These are phyloP conservation scores for Scheffersomyces parashehatae DNA, from an alignment of 1,139 yeast genomes.

Conservation along the genomic window DNA sequence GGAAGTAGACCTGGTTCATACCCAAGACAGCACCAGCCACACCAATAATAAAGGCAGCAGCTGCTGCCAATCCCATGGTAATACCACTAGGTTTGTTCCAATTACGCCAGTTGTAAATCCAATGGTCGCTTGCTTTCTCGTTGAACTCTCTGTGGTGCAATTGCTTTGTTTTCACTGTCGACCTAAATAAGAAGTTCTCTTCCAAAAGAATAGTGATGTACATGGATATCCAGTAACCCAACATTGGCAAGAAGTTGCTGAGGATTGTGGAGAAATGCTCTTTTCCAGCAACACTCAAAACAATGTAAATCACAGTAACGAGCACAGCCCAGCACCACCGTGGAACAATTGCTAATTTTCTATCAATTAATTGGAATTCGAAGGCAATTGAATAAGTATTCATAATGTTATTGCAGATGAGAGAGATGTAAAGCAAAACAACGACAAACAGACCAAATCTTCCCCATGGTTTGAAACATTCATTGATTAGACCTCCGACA, in stretches of 20 bases:
- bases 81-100: conserved; percentile 18
- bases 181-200: conserved; percentile 24
- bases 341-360: conserved; percentile 20
- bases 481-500: conserved; percentile 25
- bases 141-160: conserved; percentile 18
- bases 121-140: conserved; percentile 1
- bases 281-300: conserved; percentile 23
- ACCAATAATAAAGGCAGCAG: conserved; percentile 24
- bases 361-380: conserved; percentile 24
- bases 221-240: conserved; percentile 31
- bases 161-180: conserved; percentile 3
- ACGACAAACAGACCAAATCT: conserved; percentile 32
- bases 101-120: conserved; percentile 17
- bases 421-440: conserved; percentile 33
- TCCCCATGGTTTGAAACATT: conserved; percentile 26
- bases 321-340: conserved; percentile 28
- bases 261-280: conserved; percentile 23
- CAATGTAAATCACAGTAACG: conserved; percentile 21
- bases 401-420: conserved; percentile 40
- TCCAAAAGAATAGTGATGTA: conserved; percentile 23
- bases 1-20: conserved; percentile 34
- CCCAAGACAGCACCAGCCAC: conserved; percentile 33
- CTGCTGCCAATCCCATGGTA: conserved; percentile 29
- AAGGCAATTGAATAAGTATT: conserved; percentile 29
- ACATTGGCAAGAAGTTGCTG: conserved; percentile 28